phyloP scores from a whole-genome alignment of 768 basidiomycete genomes.

The Kwoniella heveanensis region DNA sequence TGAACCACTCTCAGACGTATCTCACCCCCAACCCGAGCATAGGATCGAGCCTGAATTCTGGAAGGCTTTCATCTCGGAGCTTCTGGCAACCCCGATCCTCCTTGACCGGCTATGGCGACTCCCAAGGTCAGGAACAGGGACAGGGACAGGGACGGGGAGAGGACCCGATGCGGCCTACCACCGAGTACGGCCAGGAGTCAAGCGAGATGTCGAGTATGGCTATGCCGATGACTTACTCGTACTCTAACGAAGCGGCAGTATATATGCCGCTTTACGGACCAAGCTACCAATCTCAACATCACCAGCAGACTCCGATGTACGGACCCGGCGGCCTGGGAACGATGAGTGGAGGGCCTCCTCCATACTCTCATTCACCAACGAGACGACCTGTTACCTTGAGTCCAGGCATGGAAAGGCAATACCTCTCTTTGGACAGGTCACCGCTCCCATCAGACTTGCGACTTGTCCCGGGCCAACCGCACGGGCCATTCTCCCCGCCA shows the following conservation, averaged over 20 bases:
- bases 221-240: slow-evolving; percentile 4
- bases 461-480: neutral
- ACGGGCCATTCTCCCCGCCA: neutral
- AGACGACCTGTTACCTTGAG: slow-evolving; percentile 7
- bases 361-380: slow-evolving; percentile 22
- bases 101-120: neutral
- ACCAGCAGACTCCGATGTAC: no score
- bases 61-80: neutral
- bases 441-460: neutral
- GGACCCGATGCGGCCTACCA: no score
- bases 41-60: neutral
- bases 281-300: neutral
- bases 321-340: neutral
- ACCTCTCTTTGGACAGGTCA: neutral
- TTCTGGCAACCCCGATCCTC: neutral
- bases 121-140: no score
- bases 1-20: neutral
- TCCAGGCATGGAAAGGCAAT: slow-evolving; percentile 4
- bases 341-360: slow-evolving; percentile 10
- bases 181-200: neutral
- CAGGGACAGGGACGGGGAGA: neutral
- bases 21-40: neutral
- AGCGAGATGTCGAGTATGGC: neutral
- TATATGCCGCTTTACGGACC: neutral
- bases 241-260: neutral